Evolutionary conservation across 805 yeast genomes (phyloP).

Genomic region (Kodamaea laetipori): DNA sequence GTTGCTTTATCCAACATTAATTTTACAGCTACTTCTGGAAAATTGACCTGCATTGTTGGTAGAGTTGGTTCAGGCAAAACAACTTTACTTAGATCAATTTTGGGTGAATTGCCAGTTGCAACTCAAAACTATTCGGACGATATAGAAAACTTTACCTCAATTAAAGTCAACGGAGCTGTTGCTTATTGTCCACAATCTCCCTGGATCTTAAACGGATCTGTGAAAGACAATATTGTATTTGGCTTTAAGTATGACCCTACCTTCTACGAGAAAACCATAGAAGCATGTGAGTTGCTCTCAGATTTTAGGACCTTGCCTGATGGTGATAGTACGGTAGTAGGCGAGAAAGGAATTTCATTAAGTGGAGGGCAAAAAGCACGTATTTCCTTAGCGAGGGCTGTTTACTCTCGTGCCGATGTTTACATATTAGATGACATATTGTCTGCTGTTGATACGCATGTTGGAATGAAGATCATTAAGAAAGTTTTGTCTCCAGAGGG

Average conservation of each 20-base stretch:
- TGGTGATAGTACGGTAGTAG: constrained; percentile 43
- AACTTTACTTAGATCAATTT: constrained; percentile 35
- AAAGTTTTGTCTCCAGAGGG: constrained; percentile 36
- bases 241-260: constrained; percentile 34
- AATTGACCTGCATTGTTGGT: constrained; percentile 44
- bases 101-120: constrained; percentile 32
- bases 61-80: constrained; percentile 45
- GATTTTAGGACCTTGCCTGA: constrained; percentile 41
- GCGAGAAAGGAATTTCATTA: constrained; percentile 45
- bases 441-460: constrained; percentile 47
- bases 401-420: constrained; percentile 41
- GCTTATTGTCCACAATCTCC: constrained; percentile 45
- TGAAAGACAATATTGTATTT: constrained; percentile 43
- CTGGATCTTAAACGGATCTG: constrained; percentile 44
- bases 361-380: constrained; percentile 49
- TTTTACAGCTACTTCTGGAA: constrained; percentile 30
- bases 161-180: constrained; percentile 25
- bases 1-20: constrained; percentile 17
- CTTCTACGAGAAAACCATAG: constrained; percentile 34
- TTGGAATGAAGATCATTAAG: constrained; percentile 36
- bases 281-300: constrained; percentile 39
- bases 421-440: constrained; percentile 42
- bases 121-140: neutral
- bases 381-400: constrained; percentile 44
- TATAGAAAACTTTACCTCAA: neutral